phyloP scores from a whole-genome alignment of 2,329 filamentous ascomycete species.

The Talaromyces atroroseus region DNA sequence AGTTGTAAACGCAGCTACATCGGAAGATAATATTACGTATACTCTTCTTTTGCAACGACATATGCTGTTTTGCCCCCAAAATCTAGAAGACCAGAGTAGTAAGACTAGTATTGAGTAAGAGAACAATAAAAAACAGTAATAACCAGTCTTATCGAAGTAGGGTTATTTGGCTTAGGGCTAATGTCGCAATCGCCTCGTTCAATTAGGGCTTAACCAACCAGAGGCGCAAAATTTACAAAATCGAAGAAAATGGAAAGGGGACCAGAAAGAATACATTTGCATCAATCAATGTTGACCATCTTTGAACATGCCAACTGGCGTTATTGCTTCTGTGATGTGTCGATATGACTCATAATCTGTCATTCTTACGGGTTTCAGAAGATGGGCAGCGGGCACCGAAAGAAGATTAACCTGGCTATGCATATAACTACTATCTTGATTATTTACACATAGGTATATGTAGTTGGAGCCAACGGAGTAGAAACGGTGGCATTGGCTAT shows the following conservation, averaged over 20 bases:
- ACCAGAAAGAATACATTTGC: background rate
- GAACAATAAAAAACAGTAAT: too few species aligned
- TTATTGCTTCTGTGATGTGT: background rate
- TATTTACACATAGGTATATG: background rate
- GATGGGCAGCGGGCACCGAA: background rate
- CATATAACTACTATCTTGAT: background rate
- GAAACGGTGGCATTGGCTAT: too few species aligned
- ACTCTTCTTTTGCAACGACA: background rate
- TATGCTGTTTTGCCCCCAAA: background rate
- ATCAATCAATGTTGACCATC: background rate
- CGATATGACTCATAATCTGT: conserved; percentile 5
- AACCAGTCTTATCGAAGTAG: too few species aligned
- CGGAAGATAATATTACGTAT: background rate
- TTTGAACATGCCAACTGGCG: background rate
- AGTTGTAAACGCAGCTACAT: background rate
- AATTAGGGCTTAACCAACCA: background rate
- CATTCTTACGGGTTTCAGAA: background rate
- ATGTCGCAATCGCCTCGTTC: too few species aligned
- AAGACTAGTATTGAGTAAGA: too few species aligned
- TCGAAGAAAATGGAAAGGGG: background rate
- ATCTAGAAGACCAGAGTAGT: background rate
- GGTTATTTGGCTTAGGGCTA: too few species aligned
- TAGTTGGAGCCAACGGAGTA: too few species aligned
- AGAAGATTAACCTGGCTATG: background rate
- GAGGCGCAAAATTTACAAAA: background rate